Percentiles rank a stretch among this genome's conserved stretches.
Evolutionary conservation across 2,329 filamentous ascomycete genomes (phyloP).

Genomic region (Penicillium brevicompactum): DNA sequence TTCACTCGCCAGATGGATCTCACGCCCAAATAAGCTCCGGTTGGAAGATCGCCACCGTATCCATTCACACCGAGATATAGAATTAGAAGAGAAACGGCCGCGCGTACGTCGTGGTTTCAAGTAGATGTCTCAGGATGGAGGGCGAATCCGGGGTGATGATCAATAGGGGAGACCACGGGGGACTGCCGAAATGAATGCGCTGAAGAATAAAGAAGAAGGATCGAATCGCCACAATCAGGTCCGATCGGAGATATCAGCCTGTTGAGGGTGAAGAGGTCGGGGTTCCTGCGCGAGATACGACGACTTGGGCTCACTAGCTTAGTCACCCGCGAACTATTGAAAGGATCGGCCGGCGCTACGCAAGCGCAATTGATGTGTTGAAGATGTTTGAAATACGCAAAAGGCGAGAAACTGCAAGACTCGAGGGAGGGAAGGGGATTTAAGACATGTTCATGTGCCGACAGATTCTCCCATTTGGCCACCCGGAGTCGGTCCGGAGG

Average conservation of each 20-base stretch:
- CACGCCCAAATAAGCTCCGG: slow-evolving; percentile 17
- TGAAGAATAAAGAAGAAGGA: slow-evolving; percentile 11
- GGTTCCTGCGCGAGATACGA: neutral
- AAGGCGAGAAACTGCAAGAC: neutral
- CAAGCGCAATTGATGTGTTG: neutral
- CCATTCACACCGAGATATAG: slow-evolving; percentile 21
- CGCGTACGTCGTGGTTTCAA: slow-evolving; percentile 26
- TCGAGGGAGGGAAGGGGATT: neutral
- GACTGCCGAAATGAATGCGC: slow-evolving; percentile 20
- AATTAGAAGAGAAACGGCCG: slow-evolving; percentile 17
- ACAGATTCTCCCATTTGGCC: slow-evolving; percentile 5
- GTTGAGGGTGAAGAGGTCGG: neutral
- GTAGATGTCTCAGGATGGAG: slow-evolving; percentile 6
- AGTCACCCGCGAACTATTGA: slow-evolving; percentile 9
- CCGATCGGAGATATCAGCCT: slow-evolving; percentile 11
- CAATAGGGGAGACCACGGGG: neutral
- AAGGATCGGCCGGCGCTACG: slow-evolving; percentile 8
- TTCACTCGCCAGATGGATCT: slow-evolving; percentile 6
- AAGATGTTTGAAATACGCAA: neutral
- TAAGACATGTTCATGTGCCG: neutral
- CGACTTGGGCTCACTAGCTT: slow-evolving; percentile 1
- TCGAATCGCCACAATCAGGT: slow-evolving; percentile 10
- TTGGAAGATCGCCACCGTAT: slow-evolving; percentile 15
- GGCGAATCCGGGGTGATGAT: neutral
- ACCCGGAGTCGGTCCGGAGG: slow-evolving; percentile 7